Evolutionary conservation across 371 early-diverging fungal genomes (phyloP), one percentile per base, ranked within the genome.

Genomic region (Dipsacomyces acuminosporus): DNA sequence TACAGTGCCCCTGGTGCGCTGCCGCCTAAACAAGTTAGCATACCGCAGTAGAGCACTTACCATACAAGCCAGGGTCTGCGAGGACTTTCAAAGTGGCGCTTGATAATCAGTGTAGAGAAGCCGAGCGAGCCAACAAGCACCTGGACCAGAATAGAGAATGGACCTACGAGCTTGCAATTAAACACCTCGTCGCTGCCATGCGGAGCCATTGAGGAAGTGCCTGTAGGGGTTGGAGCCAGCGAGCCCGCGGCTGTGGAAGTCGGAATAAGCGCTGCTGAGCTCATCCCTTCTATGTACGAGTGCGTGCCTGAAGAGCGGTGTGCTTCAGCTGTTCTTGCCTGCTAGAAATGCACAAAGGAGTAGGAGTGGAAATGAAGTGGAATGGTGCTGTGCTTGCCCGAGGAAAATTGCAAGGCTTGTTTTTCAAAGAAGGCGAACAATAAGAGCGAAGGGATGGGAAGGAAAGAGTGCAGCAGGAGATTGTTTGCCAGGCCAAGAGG

Each of bases 31-130:
- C 26, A 8, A 13, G 21, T 11, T 25, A 36, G 30, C 36, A 58
- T 7, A 24, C n/a, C 51, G 17, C 11, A 9, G 19, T 45, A 22
- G 30, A 40, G 34, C 2, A 19, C 33, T 26, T 24, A 47, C 76
- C 76, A 75, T 14, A 75, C 64, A 8, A 61, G 48, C 62, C 73
- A 69, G 7, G 67, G 49, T 14, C 76, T 57, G 19, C 50, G 72
- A 5, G 66, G 73, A 11, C 42, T 52, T 50, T 75, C 76, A 54
- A 69, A 59, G 47, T 74, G 54, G 34, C 76, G 67, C 56, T 75
- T 75, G 19, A 75, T 52, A 15, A 75, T 48, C 20, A 75, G 56
- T n/a, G 71, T 74, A 17, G 76, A 74, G 48, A 75, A 65, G 21
- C 76, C 76, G 18, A 74, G 46, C 8, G 75, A 54, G 41, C 71